Conservation (phyloP, 768 basidiomycete species). For the Phanerochaete carnosa region DNA sequence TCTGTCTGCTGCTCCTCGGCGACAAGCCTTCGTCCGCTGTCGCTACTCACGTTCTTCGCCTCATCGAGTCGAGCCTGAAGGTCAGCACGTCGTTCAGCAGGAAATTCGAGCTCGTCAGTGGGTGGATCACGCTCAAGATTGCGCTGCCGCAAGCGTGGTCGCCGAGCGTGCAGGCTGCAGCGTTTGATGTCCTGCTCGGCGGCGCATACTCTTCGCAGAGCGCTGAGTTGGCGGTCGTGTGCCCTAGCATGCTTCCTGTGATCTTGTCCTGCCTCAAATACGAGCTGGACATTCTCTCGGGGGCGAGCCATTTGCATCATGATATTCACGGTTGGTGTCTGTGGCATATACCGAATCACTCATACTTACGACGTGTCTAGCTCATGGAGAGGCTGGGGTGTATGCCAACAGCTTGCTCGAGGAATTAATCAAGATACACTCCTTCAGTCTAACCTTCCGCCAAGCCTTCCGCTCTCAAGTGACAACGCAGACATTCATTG, state of each 20-base stretch:
- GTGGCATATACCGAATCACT: background rate
- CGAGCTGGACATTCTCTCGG: constrained; percentile 35
- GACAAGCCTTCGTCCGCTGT: constrained; percentile 62
- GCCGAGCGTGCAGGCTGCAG: constrained; percentile 56
- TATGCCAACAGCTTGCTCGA: constrained; percentile 61
- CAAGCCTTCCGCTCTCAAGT: constrained; percentile 72
- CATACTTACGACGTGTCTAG: background rate
- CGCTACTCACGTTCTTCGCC: constrained; percentile 53
- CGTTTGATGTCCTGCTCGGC: constrained; percentile 69
- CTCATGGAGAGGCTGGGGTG: constrained; percentile 20
- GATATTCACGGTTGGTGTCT: constrained; percentile 3
- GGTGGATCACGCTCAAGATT: constrained; percentile 73
- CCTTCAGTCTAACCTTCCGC: constrained; percentile 61
- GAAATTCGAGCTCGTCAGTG: constrained; percentile 83
- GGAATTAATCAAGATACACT: constrained; percentile 67
- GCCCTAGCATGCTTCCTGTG: constrained; percentile 68
- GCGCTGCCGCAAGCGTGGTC: constrained; percentile 72
- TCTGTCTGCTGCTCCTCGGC: constrained; percentile 77
- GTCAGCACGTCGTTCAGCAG: constrained; percentile 62
- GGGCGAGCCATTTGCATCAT: background rate
- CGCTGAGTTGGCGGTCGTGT: constrained; percentile 37
- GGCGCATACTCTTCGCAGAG: constrained; percentile 23
- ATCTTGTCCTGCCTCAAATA: constrained; percentile 67
- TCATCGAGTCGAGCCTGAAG: constrained; percentile 55
- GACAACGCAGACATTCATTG: constrained; percentile 63